These are phyloP conservation scores for Fraxinus excelsior DNA, from an alignment of 257 asterid species.

Conservation along the genomic window DNA sequence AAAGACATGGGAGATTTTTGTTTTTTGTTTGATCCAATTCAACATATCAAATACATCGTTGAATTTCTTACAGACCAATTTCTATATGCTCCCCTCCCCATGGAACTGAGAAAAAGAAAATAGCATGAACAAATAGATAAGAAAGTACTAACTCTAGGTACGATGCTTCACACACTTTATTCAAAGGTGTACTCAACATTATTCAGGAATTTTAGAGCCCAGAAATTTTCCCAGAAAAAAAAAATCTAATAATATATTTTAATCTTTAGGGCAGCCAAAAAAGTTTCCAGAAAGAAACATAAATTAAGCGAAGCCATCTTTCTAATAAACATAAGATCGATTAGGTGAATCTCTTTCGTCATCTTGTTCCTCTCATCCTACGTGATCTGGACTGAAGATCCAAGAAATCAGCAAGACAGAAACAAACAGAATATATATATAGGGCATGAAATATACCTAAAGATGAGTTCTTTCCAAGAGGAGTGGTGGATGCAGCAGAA, in stretches of 20 bases:
- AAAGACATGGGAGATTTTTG: no score
- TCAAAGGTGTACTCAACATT: no score
- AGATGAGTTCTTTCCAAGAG: slow-evolving; percentile 5
- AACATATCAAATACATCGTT: no score
- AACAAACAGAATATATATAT: background rate
- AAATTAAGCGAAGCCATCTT: background rate
- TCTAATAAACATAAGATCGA: background rate
- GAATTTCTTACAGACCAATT: no score
- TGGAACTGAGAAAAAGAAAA: no score
- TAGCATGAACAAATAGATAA: no score
- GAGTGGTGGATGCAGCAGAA: slow-evolving; percentile 21
- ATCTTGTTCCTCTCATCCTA: background rate
- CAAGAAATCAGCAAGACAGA: background rate
- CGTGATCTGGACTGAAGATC: background rate
- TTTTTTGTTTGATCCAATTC: no score
- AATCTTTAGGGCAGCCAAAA: background rate
- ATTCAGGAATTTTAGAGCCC: no score
- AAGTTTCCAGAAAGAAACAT: background rate
- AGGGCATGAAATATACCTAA: slow-evolving; percentile 27
- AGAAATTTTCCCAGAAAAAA: background rate
- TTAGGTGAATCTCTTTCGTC: background rate
- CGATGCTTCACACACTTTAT: no score
- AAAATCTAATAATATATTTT: no score
- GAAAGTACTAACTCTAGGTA: no score
- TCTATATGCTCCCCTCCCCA: no score